A percentile compares a stretch with the other conserved stretches of the same genome.
phyloP scores from a whole-genome alignment of 2,329 filamentous ascomycete genomes.

The Cercospora sesami region DNA sequence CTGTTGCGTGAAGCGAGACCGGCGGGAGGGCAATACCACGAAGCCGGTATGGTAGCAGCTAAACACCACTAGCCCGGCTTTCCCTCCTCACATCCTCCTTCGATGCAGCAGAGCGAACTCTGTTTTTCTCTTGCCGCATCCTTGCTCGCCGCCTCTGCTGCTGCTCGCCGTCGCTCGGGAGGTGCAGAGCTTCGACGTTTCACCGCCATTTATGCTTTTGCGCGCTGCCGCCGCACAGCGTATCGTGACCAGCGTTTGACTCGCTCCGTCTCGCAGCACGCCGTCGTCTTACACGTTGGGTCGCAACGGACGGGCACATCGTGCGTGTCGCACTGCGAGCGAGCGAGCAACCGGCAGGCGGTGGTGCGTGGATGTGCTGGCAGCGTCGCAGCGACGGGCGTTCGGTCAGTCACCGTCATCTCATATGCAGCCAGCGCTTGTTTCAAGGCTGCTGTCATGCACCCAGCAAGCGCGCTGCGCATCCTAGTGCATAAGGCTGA shows the following conservation, averaged over 20 bases:
- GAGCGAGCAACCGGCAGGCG: constrained; percentile 1
- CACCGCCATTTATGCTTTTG: constrained; percentile 17
- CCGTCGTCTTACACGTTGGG: constrained; percentile 14
- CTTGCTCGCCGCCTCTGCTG: neutral
- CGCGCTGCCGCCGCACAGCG: constrained; percentile 3
- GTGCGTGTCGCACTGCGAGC: constrained; percentile 16
- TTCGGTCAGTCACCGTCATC: neutral
- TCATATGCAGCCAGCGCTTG: constrained; percentile 11
- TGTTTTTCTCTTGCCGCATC: constrained; percentile 1
- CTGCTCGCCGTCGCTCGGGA: neutral
- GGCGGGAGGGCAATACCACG: neutral
- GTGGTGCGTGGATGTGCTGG: neutral
- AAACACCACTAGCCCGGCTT: constrained; percentile 8
- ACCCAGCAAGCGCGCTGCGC: constrained; percentile 12
- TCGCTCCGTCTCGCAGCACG: constrained; percentile 19
- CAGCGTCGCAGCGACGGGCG: neutral
- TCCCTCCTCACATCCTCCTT: neutral
- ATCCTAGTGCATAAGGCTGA: constrained; percentile 17
- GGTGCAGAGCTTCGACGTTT: constrained; percentile 8
- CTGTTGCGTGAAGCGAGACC: constrained; percentile 3
- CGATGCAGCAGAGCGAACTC: constrained; percentile 6
- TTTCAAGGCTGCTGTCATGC: constrained; percentile 13
- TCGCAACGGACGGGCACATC: constrained; percentile 6
- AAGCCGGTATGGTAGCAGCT: constrained; percentile 14
- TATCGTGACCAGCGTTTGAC: constrained; percentile 19